phyloP scores from a whole-genome alignment of 202 grass and related monocot species.

The Carex sylvatica region DNA sequence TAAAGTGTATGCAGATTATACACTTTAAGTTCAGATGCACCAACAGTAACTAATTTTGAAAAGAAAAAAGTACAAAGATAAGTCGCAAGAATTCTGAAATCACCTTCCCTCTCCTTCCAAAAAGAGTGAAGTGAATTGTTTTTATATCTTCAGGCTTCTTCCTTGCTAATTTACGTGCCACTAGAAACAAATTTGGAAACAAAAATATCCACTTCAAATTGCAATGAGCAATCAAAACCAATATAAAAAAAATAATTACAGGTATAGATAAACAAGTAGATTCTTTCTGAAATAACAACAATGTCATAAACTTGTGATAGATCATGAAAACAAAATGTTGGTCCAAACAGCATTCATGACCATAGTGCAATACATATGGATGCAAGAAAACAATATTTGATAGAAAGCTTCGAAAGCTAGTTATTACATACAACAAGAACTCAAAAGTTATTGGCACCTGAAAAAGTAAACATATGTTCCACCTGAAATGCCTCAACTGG shows the following conservation, averaged over 20 bases:
- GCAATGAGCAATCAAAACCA: neutral
- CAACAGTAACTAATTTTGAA: neutral
- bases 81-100: constrained; percentile 8
- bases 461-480: neutral
- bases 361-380: neutral
- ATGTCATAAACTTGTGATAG: neutral
- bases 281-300: neutral
- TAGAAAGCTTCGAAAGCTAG: neutral
- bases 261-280: constrained; percentile 5
- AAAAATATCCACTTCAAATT: neutral
- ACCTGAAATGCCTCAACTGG: neutral
- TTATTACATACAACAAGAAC: neutral
- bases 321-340: neutral
- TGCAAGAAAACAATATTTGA: neutral
- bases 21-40: neutral
- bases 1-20: neutral
- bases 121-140: constrained; percentile 89
- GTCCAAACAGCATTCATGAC: neutral
- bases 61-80: constrained; percentile 10
- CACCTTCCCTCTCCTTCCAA: constrained; percentile 98
- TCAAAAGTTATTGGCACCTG: neutral
- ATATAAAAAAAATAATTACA: neutral
- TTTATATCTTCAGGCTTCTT: constrained; percentile 89
- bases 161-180: constrained; percentile 70
- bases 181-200: constrained; percentile 48